Conservation (phyloP, 768 basidiomycete genomes). For the Suillus tomentosus region DNA sequence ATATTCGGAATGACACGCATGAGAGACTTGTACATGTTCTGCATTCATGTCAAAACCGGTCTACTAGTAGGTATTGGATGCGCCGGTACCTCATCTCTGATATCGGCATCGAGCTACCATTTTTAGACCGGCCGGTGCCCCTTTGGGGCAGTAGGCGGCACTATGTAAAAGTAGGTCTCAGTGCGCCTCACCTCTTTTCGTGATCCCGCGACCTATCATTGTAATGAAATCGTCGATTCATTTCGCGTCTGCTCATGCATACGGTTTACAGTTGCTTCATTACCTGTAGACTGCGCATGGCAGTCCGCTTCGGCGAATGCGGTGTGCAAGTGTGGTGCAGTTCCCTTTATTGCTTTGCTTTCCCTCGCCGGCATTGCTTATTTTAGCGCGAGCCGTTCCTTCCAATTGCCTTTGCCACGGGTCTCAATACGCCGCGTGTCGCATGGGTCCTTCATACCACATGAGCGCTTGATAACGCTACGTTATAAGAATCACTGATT, state of each 20-base stretch:
- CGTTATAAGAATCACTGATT: constrained; percentile 1
- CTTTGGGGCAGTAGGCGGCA: not conserved
- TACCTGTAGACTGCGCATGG: not conserved
- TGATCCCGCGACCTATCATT: not conserved
- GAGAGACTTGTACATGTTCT: not conserved
- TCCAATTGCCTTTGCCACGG: constrained; percentile 58
- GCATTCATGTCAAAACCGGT: not conserved
- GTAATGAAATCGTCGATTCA: not conserved
- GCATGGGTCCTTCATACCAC: not conserved
- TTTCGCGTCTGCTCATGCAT: not conserved
- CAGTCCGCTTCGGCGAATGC: not conserved
- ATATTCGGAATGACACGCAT: constrained; percentile 6
- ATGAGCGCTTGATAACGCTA: constrained; percentile 8
- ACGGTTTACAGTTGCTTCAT: not conserved
- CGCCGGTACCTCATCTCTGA: not conserved
- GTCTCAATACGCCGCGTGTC: constrained; percentile 81
- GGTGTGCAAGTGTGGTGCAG: not conserved
- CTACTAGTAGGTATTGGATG: not conserved
- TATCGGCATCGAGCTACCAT: not conserved
- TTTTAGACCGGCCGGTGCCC: not conserved
- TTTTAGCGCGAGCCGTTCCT: not conserved
- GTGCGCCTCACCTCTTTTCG: not conserved
- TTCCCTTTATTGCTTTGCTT: constrained; percentile 27
- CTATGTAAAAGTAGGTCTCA: not conserved
- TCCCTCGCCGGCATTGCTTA: constrained; percentile 54